These are phyloP conservation scores for Phytophthora pinifolia DNA, from an alignment of 352 stramenopile species.

Conservation along the genomic window DNA sequence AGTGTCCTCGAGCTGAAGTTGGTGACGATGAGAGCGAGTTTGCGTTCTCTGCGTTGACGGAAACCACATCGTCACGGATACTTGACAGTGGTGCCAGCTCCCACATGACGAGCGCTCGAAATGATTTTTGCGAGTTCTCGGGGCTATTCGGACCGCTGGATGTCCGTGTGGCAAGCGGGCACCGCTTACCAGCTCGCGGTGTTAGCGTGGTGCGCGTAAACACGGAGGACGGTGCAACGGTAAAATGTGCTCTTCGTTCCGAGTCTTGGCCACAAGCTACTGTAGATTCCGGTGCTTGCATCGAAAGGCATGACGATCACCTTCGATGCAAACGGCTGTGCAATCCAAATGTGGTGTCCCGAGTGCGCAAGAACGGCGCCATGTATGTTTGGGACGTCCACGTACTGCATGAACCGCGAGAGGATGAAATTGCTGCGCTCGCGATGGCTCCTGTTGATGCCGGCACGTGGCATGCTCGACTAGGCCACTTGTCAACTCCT, in stretches of 20 bases:
- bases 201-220: too few relatives aligned
- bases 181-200: background rate
- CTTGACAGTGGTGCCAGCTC: slow-evolving; percentile 1
- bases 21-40: slow-evolving; percentile 6
- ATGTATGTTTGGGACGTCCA: slow-evolving; percentile 2
- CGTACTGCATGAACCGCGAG: too few relatives aligned
- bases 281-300: too few relatives aligned
- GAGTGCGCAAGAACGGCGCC: too few relatives aligned
- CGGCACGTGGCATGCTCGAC: background rate
- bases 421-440: background rate
- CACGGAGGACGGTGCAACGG: too few relatives aligned
- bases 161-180: slow-evolving; percentile 6
- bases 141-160: background rate
- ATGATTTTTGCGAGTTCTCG: background rate
- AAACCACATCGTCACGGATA: background rate
- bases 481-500: slow-evolving; percentile 1
- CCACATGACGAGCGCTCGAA: slow-evolving; percentile 1
- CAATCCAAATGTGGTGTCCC: too few relatives aligned
- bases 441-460: background rate
- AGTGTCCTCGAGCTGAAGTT: slow-evolving; percentile 2
- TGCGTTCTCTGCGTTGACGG: slow-evolving; percentile 8
- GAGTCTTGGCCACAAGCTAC: too few relatives aligned
- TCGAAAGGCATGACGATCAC: too few relatives aligned
- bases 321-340: too few relatives aligned
- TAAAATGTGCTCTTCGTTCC: too few relatives aligned